phyloP scores from a whole-genome alignment of 2,329 filamentous ascomycete genomes.

The Aspergillus pseudoviridinutans region DNA sequence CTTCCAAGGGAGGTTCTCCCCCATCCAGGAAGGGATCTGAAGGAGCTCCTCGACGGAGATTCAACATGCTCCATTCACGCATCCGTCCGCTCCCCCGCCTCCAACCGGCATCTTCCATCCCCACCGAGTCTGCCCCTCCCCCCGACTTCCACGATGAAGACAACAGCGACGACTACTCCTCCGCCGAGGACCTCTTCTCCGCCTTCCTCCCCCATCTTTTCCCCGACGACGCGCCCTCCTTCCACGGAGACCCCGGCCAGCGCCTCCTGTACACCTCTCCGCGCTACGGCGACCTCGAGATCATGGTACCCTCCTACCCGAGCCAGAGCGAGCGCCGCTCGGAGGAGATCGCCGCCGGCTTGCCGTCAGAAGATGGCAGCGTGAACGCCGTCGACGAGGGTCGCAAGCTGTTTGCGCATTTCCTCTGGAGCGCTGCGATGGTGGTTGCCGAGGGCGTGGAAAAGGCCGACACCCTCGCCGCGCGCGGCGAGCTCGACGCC shows the following conservation, averaged over 20 bases:
- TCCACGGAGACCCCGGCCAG: conserved; percentile 52
- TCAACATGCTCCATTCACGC: conserved; percentile 28
- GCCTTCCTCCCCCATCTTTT: conserved; percentile 44
- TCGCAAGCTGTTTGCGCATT: conserved; percentile 54
- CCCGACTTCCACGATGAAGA: too few species aligned
- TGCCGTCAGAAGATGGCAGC: conserved; percentile 6
- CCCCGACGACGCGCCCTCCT: conserved; percentile 52
- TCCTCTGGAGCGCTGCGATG: conserved; percentile 54
- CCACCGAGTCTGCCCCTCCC: conserved; percentile 21
- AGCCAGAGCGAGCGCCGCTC: conserved; percentile 25
- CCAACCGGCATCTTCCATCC: conserved; percentile 2
- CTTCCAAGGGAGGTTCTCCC: too few species aligned
- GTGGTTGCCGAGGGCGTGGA: conserved; percentile 42
- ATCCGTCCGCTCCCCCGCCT: conserved; percentile 29
- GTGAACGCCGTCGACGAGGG: conserved; percentile 40
- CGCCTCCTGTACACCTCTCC: conserved; percentile 48
- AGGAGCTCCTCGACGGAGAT: too few species aligned
- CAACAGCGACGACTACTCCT: too few species aligned
- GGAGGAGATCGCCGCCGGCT: neutral
- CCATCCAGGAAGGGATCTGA: too few species aligned
- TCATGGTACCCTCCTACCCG: conserved; percentile 43
- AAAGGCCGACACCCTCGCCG: conserved; percentile 19
- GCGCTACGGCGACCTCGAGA: conserved; percentile 37
- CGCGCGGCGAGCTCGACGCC: conserved; percentile 2
- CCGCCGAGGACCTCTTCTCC: too few species aligned